These are phyloP conservation scores for Lepidium aucheri DNA, from an alignment of 345 rosid species.

Conservation along the genomic window DNA sequence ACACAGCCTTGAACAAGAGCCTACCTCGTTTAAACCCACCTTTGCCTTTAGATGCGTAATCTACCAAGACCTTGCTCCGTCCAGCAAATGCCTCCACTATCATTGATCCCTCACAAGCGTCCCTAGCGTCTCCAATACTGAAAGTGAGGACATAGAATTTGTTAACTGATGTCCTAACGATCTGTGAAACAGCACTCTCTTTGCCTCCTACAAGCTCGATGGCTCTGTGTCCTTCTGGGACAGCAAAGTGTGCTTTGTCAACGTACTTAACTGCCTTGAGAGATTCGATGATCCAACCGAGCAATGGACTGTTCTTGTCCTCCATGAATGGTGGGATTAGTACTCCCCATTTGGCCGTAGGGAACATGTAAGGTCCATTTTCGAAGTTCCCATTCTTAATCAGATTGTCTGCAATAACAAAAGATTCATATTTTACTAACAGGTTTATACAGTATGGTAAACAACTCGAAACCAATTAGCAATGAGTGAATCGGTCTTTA, in stretches of 20 bases:
- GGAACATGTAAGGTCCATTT: conserved; percentile 60
- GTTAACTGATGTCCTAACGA: conserved; percentile 34
- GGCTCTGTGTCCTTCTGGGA: conserved; percentile 50
- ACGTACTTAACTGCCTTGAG: conserved; percentile 73
- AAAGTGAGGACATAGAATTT: conserved; percentile 50
- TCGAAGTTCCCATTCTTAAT: conserved; percentile 69
- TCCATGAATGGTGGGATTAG: conserved; percentile 62
- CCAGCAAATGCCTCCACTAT: conserved; percentile 63
- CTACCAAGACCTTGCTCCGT: conserved; percentile 29
- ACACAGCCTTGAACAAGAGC: conserved; percentile 46
- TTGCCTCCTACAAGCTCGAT: conserved; percentile 68
- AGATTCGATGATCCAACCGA: conserved; percentile 80
- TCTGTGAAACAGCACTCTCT: conserved; percentile 66
- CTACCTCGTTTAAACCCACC: conserved; percentile 44
- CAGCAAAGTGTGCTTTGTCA: conserved; percentile 45
- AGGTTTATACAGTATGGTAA: too few relatives aligned
- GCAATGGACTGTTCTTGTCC: conserved; percentile 59
- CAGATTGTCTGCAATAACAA: conserved; percentile 34
- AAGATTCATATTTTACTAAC: too few relatives aligned
- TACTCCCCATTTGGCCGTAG: conserved; percentile 49
- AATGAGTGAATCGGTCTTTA: too few relatives aligned
- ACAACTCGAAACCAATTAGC: too few relatives aligned
- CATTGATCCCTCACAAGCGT: conserved; percentile 55
- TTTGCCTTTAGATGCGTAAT: conserved; percentile 51
- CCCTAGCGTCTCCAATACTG: conserved; percentile 50